Evolutionary conservation across 192 early-diverging fungal genomes (phyloP), one percentile per base, ranked within the genome.

Genomic region (Diversispora epigaea): DNA sequence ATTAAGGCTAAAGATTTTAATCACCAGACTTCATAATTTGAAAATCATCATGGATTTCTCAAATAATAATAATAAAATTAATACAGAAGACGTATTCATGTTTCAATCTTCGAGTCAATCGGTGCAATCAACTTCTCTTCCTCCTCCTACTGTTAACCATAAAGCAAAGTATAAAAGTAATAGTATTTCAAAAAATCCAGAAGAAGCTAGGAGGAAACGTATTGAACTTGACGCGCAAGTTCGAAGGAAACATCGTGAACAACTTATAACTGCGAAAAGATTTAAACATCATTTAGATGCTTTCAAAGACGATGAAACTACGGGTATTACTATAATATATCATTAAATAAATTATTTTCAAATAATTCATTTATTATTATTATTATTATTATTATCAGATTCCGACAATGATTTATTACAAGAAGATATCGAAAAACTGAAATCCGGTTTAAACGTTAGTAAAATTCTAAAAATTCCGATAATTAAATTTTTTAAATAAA

Each of bases 181-280:
- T 43, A 80, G 82, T 47, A 76, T 88, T 22, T 76, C 80, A 6
- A 77, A 82, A 43, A 79, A 66, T 32, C 77, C 86, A 40, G 80
- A 83, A 40, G 89, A 92, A 21, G 80, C 79, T 17, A 80, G 85
- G 25, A 84, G 76, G 52, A 80, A 81, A 15, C 83, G 91, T 57
- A 76, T 91, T 43, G 79, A 80, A 46, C 81, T 86, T 3, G 87
- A 91, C 65, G 82, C 83, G 15, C 81, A 85, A 76, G 76, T 89
- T 57, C 82, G 91, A n/a, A 86, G 85, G 47, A 80, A 86, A 46
- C 88, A 90, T 52, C 86, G 91, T 17, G 89, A 92, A 67, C 89
- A 90, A 57, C 76, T 91, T 12, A 86, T 91, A 60, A 90, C 88
- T 72, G 84, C 89, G 46, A 92, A 91, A 66, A 79, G 91, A 8